Evolutionary conservation across 2,329 filamentous ascomycete genomes (phyloP).

Genomic region (Stemphylium beticola): DNA sequence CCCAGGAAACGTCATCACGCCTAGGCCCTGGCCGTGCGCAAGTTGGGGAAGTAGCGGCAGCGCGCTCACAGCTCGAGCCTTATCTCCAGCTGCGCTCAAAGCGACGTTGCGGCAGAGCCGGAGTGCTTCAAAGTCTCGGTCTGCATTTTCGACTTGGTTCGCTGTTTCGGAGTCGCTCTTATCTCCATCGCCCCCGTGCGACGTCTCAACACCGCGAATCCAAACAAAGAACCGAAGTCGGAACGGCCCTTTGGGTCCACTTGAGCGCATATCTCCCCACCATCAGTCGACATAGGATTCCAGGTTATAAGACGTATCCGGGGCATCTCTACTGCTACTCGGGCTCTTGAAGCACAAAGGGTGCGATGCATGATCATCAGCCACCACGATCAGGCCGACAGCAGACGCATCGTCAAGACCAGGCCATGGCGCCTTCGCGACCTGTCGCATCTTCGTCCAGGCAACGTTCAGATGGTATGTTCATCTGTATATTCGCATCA

Average conservation of each 20-base stretch:
- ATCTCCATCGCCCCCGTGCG: conserved; percentile 7
- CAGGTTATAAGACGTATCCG: conserved; percentile 4
- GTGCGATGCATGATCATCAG: conserved; percentile 37
- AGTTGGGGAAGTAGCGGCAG: conserved; percentile 27
- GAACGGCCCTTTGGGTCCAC: conserved; percentile 34
- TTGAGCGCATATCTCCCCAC: conserved; percentile 35
- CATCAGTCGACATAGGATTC: conserved; percentile 17
- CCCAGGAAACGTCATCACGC: conserved; percentile 29
- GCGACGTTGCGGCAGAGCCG: conserved; percentile 13
- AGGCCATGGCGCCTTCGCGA: conserved; percentile 31
- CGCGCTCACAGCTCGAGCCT: conserved; percentile 16
- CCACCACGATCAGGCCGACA: conserved; percentile 32
- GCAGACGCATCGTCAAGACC: conserved; percentile 21
- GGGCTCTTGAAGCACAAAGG: not conserved
- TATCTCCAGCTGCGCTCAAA: conserved; percentile 25
- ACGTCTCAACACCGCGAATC: conserved; percentile 3
- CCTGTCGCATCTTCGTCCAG: conserved; percentile 26
- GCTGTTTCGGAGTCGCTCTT: conserved; percentile 8
- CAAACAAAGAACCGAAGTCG: conserved; percentile 41
- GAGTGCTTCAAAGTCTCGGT: not conserved
- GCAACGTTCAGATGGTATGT: conserved; percentile 39
- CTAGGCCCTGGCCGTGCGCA: conserved; percentile 24
- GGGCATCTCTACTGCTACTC: not conserved
- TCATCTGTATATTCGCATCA: not conserved
- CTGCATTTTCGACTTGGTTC: not conserved